These are phyloP conservation scores for Heterobasidion irregulare DNA, from an alignment of 1,284 basidiomycete species.

Conservation along the genomic window DNA sequence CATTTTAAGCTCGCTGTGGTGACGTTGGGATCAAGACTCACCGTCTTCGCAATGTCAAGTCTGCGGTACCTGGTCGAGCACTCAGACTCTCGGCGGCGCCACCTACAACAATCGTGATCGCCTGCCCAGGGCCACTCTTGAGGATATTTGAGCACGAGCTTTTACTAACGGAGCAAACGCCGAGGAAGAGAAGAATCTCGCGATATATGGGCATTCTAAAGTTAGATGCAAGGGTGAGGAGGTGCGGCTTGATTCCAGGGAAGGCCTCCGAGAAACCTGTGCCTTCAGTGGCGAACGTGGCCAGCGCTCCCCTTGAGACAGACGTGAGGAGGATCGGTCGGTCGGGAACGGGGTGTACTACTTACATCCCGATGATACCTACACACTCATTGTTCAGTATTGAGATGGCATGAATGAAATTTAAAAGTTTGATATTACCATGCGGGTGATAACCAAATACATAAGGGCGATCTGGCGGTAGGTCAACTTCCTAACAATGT, in stretches of 20 bases:
- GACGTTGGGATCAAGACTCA: constrained; percentile 15
- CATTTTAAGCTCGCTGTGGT: too few species aligned
- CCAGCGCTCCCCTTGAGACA: constrained; percentile 73
- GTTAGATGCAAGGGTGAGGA: constrained; percentile 87
- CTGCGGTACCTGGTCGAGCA: constrained; percentile 91
- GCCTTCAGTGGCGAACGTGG: constrained; percentile 92
- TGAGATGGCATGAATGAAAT: background rate
- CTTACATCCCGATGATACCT: constrained; percentile 91
- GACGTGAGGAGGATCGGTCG: background rate
- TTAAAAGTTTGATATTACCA: constrained; percentile 39
- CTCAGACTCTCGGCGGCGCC: constrained; percentile 93
- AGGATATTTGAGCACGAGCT: constrained; percentile 87
- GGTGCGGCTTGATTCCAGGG: constrained; percentile 88
- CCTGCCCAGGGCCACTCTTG: constrained; percentile 56
- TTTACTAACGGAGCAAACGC: constrained; percentile 90
- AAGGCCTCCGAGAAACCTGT: constrained; percentile 90
- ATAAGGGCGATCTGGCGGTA: constrained; percentile 88
- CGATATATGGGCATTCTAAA: constrained; percentile 93
- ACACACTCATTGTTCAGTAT: background rate
- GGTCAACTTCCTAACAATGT: constrained; percentile 62
- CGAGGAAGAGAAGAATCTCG: constrained; percentile 80
- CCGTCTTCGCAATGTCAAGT: constrained; percentile 82
- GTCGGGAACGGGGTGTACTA: constrained; percentile 8
- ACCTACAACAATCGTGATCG: constrained; percentile 94
- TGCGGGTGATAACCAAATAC: constrained; percentile 98